These are phyloP conservation scores for Neopestalotiopsis rosae DNA, from an alignment of 2,329 filamentous ascomycete species.

Conservation along the genomic window DNA sequence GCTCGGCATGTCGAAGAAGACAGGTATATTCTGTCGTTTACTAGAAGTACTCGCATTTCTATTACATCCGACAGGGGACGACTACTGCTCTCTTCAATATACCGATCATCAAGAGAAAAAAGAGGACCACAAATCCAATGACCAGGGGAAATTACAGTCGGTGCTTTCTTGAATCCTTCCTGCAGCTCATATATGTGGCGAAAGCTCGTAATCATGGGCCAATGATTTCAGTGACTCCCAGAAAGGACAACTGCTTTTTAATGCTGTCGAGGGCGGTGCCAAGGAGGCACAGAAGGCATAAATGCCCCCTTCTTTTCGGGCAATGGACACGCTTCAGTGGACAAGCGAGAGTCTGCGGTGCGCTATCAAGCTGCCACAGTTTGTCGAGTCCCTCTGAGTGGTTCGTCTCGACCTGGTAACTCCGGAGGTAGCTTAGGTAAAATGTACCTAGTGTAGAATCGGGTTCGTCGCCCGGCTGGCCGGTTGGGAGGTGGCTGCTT, in stretches of 20 bases:
- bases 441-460: neutral
- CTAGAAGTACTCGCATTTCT: neutral
- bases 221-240: neutral
- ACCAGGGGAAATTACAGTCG: neutral
- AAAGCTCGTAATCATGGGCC: neutral
- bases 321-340: neutral
- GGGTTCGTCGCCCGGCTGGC: neutral
- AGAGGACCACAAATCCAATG: neutral
- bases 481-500: too few relatives aligned
- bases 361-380: neutral
- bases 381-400: neutral
- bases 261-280: neutral
- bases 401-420: neutral
- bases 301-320: neutral
- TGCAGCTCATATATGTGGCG: neutral
- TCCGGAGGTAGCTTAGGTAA: neutral
- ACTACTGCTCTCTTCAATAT: neutral
- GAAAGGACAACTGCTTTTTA: neutral
- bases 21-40: neutral
- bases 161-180: neutral
- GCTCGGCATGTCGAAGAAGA: neutral
- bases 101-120: neutral
- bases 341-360: neutral
- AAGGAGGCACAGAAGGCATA: neutral
- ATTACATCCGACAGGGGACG: neutral